A percentile compares a stretch with the other conserved stretches of the same genome.
These are phyloP conservation scores for Trichoderma guizhouense DNA, from an alignment of 2,329 filamentous ascomycete genomes.

Conservation along the genomic window DNA sequence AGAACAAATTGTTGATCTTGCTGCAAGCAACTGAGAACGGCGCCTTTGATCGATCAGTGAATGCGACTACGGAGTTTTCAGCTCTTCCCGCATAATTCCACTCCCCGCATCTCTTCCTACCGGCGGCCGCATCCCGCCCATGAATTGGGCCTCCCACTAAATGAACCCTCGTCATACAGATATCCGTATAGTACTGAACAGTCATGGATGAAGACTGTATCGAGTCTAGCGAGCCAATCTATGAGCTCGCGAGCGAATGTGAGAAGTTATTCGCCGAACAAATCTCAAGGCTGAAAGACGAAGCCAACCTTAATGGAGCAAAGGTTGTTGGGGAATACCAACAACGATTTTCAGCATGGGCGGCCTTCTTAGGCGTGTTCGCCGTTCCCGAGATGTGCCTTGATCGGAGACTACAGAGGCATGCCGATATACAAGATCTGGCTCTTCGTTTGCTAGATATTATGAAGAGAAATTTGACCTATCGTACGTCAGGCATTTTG, in stretches of 20 bases:
- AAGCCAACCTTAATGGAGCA: background rate
- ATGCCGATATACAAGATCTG: conserved; percentile 11
- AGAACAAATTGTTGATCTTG: background rate
- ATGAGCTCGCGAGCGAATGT: background rate
- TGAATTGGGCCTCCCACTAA: background rate
- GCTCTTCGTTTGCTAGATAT: conserved; percentile 9
- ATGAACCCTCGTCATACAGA: background rate
- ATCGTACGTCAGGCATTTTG: background rate
- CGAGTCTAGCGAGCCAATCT: background rate
- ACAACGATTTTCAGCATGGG: conserved; percentile 14
- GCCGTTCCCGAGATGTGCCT: conserved; percentile 9
- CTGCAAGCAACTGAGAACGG: background rate
- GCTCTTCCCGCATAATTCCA: background rate
- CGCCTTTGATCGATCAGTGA: background rate
- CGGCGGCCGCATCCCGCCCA: background rate
- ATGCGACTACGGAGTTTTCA: background rate
- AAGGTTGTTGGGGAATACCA: conserved; percentile 16
- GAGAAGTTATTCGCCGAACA: background rate
- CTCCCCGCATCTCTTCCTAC: background rate
- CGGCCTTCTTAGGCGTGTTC: conserved; percentile 16
- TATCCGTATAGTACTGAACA: background rate
- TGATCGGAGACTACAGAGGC: conserved; percentile 9
- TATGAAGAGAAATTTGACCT: conserved; percentile 11
- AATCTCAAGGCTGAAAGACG: background rate
- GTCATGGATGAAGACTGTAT: background rate